Conservation (phyloP, 1,284 basidiomycete genomes). For the Papiliotrema laurentii region DNA sequence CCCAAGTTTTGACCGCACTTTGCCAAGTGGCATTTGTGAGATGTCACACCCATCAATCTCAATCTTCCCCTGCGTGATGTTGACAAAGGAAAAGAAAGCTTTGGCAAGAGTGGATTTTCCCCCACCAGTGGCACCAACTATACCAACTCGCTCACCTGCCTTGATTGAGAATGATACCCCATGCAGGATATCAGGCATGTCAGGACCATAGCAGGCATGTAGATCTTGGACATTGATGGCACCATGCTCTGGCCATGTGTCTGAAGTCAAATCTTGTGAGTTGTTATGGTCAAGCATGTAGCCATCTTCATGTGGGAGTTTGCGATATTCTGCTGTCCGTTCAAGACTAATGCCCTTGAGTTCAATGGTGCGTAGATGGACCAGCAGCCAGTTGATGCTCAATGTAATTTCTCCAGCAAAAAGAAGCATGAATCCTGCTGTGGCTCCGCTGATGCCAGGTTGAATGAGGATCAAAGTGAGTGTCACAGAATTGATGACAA, state of each 20-base stretch:
- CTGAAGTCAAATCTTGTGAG: constrained; percentile 43
- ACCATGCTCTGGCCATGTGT: constrained; percentile 48
- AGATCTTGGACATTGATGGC: constrained; percentile 45
- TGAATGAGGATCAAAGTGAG: constrained; percentile 18
- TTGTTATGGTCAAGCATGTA: constrained; percentile 1
- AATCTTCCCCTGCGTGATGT: constrained; percentile 27
- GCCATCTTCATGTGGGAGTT: constrained; percentile 47
- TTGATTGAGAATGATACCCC: constrained; percentile 49
- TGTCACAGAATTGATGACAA: constrained; percentile 18
- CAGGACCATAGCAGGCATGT: constrained; percentile 47
- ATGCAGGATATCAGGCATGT: constrained; percentile 50
- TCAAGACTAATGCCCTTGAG: constrained; percentile 53
- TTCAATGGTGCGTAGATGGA: constrained; percentile 35
- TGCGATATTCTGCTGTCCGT: constrained; percentile 62
- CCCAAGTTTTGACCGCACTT: constrained; percentile 27
- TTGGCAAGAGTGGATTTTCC: constrained; percentile 43
- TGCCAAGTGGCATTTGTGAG: constrained; percentile 20
- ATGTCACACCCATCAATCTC: constrained; percentile 34
- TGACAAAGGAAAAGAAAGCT: constrained; percentile 36
- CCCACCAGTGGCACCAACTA: constrained; percentile 51
- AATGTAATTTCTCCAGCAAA: constrained; percentile 21
- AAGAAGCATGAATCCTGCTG: constrained; percentile 30
- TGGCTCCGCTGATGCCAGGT: constrained; percentile 20
- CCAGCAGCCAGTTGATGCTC: constrained; percentile 17
- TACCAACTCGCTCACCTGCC: constrained; percentile 50